A percentile compares a stretch with the other conserved stretches of the same genome.
These are phyloP conservation scores for Phytophthora ohioensis DNA, from an alignment of 352 stramenopile species.

Conservation along the genomic window DNA sequence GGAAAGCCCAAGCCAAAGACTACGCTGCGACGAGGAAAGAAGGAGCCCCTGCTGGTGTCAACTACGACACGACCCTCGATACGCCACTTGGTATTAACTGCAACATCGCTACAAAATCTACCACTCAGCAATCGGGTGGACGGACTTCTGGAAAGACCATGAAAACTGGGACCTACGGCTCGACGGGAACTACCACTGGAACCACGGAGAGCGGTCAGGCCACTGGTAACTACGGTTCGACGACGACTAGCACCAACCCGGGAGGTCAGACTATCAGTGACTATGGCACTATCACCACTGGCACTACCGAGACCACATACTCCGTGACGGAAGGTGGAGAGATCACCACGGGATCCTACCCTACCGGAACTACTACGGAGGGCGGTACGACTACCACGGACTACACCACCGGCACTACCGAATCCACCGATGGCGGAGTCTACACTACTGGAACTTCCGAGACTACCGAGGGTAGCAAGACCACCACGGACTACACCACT, in stretches of 20 bases:
- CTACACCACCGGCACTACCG: background rate
- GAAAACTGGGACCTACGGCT: background rate
- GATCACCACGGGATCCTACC: background rate
- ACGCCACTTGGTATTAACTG: constrained; percentile 8
- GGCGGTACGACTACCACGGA: no score
- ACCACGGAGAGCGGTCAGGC: background rate
- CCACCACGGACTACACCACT: background rate
- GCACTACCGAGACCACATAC: background rate
- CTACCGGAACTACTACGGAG: no score
- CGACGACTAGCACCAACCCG: background rate
- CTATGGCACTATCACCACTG: background rate
- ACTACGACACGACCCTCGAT: constrained; percentile 3
- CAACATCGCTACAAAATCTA: background rate
- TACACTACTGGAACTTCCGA: no score
- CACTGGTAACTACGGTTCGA: background rate
- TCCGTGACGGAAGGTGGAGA: background rate
- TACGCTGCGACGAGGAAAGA: background rate
- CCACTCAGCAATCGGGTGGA: background rate
- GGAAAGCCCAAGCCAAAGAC: background rate
- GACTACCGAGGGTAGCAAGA: background rate
- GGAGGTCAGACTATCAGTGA: no score
- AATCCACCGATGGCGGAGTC: no score
- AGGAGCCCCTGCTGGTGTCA: background rate
- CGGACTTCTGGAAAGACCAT: background rate
- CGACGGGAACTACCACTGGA: background rate